These are phyloP conservation scores for Scutellaria barbata DNA, from an alignment of 257 asterid genomes.

Conservation along the genomic window DNA sequence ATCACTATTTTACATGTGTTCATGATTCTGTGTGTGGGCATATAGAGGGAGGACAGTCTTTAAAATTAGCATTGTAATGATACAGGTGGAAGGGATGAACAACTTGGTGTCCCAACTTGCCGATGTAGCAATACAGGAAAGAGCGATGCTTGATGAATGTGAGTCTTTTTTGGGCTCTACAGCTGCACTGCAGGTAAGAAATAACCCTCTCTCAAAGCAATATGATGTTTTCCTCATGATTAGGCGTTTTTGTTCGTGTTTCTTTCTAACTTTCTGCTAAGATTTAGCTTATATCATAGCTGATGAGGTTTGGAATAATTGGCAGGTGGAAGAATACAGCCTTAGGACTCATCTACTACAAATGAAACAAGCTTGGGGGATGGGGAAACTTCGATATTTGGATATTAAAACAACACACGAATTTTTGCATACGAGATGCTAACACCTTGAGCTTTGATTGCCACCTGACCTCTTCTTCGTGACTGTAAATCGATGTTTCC, in stretches of 20 bases:
- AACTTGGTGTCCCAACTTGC: slow-evolving; percentile 57
- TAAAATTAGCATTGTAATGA: slow-evolving; percentile 26
- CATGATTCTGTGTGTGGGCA: not conserved
- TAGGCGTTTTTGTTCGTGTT: not conserved
- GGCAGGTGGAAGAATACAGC: slow-evolving; percentile 66
- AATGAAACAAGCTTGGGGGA: slow-evolving; percentile 44
- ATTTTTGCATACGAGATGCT: slow-evolving; percentile 31
- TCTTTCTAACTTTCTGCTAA: too few species aligned
- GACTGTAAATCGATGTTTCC: slow-evolving; percentile 25
- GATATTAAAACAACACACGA: slow-evolving; percentile 30
- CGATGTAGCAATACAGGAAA: slow-evolving; percentile 49
- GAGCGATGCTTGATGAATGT: slow-evolving; percentile 61
- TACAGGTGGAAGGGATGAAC: slow-evolving; percentile 58
- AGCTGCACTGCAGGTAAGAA: slow-evolving; percentile 59
- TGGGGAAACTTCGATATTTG: slow-evolving; percentile 26
- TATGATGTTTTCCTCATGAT: not conserved
- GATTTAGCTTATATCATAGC: not conserved
- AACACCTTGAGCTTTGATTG: slow-evolving; percentile 32
- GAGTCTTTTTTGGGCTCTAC: slow-evolving; percentile 49
- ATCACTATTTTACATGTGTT: slow-evolving; percentile 4
- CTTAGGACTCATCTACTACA: slow-evolving; percentile 57
- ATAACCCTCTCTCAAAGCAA: not conserved
- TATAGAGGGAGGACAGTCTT: slow-evolving; percentile 2
- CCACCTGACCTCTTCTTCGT: not conserved
- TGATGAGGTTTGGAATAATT: slow-evolving; percentile 30